Evolutionary conservation across 345 rosid species (phyloP).

Genomic region (Kernera saxatilis): DNA sequence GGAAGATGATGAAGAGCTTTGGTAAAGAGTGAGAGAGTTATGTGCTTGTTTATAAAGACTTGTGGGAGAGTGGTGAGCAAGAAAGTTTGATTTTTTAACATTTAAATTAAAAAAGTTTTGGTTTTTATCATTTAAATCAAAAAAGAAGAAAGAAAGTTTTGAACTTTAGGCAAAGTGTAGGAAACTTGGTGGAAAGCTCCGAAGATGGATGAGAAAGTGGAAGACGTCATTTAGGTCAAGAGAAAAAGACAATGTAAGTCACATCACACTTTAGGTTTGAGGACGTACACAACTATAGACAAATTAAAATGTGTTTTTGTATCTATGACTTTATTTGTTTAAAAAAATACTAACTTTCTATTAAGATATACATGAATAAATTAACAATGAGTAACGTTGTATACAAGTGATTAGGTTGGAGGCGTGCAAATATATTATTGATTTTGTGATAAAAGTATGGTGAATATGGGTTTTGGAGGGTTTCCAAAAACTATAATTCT

Average conservation of each 20-base stretch:
- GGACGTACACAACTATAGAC: neutral
- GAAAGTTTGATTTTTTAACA: neutral
- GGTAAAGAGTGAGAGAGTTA: neutral
- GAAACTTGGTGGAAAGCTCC: constrained; percentile 23
- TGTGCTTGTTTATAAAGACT: neutral
- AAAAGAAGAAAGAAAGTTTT: neutral
- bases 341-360: neutral
- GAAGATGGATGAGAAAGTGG: constrained; percentile 17
- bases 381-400: neutral
- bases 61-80: neutral
- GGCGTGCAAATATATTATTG: neutral
- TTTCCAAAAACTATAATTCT: neutral
- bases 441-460: neutral
- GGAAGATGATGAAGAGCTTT: neutral
- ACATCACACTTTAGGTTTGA: neutral
- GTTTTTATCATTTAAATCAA: neutral
- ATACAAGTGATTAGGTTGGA: neutral
- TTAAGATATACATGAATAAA: neutral
- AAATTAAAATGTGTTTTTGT: neutral
- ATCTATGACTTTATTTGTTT: neutral
- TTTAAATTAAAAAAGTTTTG: neutral
- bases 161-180: neutral
- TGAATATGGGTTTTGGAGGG: neutral
- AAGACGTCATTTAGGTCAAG: constrained; percentile 26
- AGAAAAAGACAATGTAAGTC: constrained; percentile 18